Base-by-base conservation (phyloP, 306 rosid species). In the Betula pendula region DNA sequence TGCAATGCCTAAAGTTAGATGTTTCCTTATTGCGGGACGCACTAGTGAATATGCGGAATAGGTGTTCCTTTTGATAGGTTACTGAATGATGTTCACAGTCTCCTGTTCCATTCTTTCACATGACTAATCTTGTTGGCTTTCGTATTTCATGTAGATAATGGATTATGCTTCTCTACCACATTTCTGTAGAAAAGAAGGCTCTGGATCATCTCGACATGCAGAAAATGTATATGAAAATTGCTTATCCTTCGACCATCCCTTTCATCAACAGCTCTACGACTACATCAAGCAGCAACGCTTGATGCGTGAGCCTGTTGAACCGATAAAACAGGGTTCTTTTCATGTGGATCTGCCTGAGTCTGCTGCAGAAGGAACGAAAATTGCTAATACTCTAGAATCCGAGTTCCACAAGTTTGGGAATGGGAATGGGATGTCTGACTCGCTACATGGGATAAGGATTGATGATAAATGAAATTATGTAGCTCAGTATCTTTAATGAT, bases 161-260 rank as follows among this genome's bases (percentile, higher is more conserved):
- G 98, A 95, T 76, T 85, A 89, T 77, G 65, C 80, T 31, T 87
- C 95, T 70, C 95, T 95, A 50, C 98, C 98, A 38, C 96, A 90
- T 83, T 94, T 92, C 90, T 92, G 97, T 84, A 83, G 74, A 85
- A 81, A 33, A 67, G 98, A 88, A 79, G 93, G 96, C 71, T 89
- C 97, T 35, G 89, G 94, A 75, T 87, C 97, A 59, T 95, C 98
- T 49, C 85, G 68, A 43, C 81, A 76, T 79, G 80, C 88, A 43
- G 85, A 74, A 20, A 72, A 79, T 66, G 92, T 91, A 72, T 62
- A 60, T 50, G 86, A 84, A 56, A 88, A 77, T 87, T 92, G 92
- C 85, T 95, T 76, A 84, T 89, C 98, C 76, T 68, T 86, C 81
- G 97, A 90, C 77, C 97, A 95, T 71, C 87, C 87, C 35, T 92